Evolutionary conservation across 2,329 filamentous ascomycete species (phyloP).

Genomic region (Diaporthe aspalathi): DNA sequence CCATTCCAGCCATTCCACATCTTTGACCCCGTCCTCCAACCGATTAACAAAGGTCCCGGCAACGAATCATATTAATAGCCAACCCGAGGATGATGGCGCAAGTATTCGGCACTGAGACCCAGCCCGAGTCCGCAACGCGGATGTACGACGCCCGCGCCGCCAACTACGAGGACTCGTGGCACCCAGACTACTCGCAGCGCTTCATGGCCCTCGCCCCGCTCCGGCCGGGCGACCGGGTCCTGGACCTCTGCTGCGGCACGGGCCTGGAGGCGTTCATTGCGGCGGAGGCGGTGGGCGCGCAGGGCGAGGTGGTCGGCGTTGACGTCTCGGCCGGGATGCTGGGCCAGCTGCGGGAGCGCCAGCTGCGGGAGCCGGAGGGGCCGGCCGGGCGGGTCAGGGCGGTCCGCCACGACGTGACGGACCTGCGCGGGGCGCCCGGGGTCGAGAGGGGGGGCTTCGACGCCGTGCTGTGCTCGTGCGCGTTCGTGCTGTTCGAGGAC

Average conservation of each 20-base stretch:
- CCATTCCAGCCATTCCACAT: not conserved
- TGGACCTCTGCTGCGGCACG: constrained; percentile 51
- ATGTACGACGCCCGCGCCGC: constrained; percentile 49
- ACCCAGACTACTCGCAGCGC: constrained; percentile 47
- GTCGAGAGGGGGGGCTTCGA: constrained; percentile 46
- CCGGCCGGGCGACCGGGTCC: constrained; percentile 44
- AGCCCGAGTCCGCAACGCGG: constrained; percentile 43
- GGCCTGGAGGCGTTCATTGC: constrained; percentile 48
- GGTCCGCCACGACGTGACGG: constrained; percentile 45
- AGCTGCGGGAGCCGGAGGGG: constrained; percentile 36
- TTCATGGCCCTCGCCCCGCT: constrained; percentile 46
- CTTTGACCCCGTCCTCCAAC: not conserved
- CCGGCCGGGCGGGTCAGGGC: constrained; percentile 43
- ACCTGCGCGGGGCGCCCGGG: constrained; percentile 41
- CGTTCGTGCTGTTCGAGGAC: constrained; percentile 48
- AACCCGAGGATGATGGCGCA: constrained; percentile 9
- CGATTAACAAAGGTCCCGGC: not conserved
- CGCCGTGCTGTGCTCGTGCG: constrained; percentile 49
- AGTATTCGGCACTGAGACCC: constrained; percentile 40
- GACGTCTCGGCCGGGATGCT: constrained; percentile 50
- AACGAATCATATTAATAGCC: too few species aligned
- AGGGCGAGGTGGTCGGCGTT: constrained; percentile 47
- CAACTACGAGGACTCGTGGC: constrained; percentile 50
- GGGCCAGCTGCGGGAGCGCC: constrained; percentile 43
- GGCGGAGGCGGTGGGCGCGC: constrained; percentile 44